Evolutionary conservation across 1,284 basidiomycete species (phyloP), one percentile per base, ranked within the genome.

Genomic region (Ustilago nuda): DNA sequence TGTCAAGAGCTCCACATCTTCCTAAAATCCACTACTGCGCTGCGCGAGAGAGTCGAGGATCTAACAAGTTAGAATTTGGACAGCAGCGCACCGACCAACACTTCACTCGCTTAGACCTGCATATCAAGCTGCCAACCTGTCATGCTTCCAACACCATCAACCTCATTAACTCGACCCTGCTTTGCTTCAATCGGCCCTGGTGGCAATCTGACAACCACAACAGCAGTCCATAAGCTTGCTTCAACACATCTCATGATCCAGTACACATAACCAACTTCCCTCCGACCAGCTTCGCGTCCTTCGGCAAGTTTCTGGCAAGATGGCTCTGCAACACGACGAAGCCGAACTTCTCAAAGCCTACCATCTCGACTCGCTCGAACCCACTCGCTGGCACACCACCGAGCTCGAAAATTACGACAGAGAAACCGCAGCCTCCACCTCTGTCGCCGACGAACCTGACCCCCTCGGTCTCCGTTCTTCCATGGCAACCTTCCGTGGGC

Each of bases 401-500:
- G 61, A 77, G 19, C 35, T 60, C 5, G 70, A 68, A 8, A 35
- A 60, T 33, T 63, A 66, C 27, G 64, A 69, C 37, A 66, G 67
- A 33, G 73, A 48, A 12, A 60, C 61, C 17, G 54, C 64, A 0
- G 65, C 64, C 3, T 58, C 63, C 58, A 68, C 58, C n/a, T 43
- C 65, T 17, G 56, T 69, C 8, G 68, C 72, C 1, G 79, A 80
- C 27, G 86, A 87, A 65, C 62, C 76, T 1, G 87, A 87, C 43
- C 86, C 87, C 6, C 73, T 87, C 11, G 86, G 86, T 8, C 76
- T 87, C 30, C 75, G 78, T 8, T 57, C 80, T 3, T 75, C 78
- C 43, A 91, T 95, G 66, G 67, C 81, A 19, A 41, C 73, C 19
- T 74, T 70, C 48, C 79, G 82, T 32, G 54, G 51, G 3, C 67